Evolutionary conservation across 805 yeast species (phyloP).

Genomic region (Wickerhamiella sorbophila): DNA sequence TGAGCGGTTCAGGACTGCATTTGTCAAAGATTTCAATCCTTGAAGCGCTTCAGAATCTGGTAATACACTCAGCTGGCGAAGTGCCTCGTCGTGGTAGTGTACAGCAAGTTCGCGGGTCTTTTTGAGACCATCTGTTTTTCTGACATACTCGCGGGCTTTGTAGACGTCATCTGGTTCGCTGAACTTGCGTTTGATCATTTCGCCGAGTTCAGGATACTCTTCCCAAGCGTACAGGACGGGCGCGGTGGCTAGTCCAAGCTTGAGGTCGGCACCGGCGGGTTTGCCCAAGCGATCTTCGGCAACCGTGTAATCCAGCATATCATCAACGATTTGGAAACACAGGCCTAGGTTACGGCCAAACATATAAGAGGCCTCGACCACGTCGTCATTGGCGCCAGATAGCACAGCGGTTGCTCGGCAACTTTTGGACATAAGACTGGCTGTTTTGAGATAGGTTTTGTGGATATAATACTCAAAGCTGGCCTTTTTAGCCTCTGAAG

Average conservation of each 20-base stretch:
- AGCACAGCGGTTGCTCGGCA: constrained; percentile 86
- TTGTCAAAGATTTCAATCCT: constrained; percentile 74
- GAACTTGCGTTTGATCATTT: constrained; percentile 71
- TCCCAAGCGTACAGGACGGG: constrained; percentile 94
- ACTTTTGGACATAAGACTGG: constrained; percentile 84
- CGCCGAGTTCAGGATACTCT: constrained; percentile 71
- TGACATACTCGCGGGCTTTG: constrained; percentile 61
- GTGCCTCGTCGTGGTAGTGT: constrained; percentile 62
- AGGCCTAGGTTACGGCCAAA: constrained; percentile 89
- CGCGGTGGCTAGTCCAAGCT: constrained; percentile 91
- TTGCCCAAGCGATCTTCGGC: constrained; percentile 76
- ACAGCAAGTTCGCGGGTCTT: constrained; percentile 67
- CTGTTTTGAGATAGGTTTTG: constrained; percentile 91
- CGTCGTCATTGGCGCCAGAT: constrained; percentile 61
- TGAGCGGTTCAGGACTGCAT: constrained; percentile 65
- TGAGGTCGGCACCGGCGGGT: constrained; percentile 90
- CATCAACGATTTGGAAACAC: constrained; percentile 94
- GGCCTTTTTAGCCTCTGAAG: constrained; percentile 40
- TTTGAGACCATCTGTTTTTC: constrained; percentile 54
- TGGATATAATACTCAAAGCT: constrained; percentile 92
- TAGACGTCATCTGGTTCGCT: constrained; percentile 70
- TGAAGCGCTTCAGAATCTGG: constrained; percentile 85
- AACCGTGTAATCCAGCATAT: constrained; percentile 88
- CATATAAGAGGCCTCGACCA: constrained; percentile 77
- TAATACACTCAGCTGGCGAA: constrained; percentile 45